Base-by-base conservation (phyloP, 768 basidiomycete species). In the Psilocybe subaeruginosa region DNA sequence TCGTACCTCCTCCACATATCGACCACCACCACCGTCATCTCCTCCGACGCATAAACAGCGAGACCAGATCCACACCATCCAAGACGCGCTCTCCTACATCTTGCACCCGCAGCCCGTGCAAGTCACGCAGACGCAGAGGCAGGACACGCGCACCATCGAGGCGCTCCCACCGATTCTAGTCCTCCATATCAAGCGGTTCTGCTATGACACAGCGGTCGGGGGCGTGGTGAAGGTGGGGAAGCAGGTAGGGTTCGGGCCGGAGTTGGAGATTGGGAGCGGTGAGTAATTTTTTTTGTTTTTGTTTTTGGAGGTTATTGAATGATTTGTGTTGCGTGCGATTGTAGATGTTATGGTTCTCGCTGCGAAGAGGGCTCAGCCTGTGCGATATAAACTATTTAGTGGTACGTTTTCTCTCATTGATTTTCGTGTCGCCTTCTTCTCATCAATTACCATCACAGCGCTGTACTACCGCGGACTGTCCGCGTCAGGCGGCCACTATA, bases 401-500 rank as follows among this genome's bases (percentile, higher is more conserved):
- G 91, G 92, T 92, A 66, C 59, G 85, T 73, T 43, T 35, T 19
- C 41, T 19, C 19, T 19, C 23, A 23, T 23, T 23, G 23, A 2
- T 23, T 9, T 11, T 16, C 2, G 7, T 43, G 11, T 43, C 4
- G 41, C 41, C 7, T 29, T 33, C 56, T 31, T 31, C 3, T 6
- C 23, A 30, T 45, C 30, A 39, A 39, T 62, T 51, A 37, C 33
- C 48, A 54, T 23, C 54, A 2, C 64, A 92, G 97, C 88, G 8
- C 76, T 98, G 11, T 98, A 98, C 73, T 97, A 99, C 72, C 96
- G 98, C 66, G 96, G 97, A 2, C 78, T 82, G 29, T 92, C 92
- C 5, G 94, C 97, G 0, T 89, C 89, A 0, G 95, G 95, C 2
- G 97, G 97, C 0, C 97, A 98, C 74, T 99, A 98, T 77, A 99